Percentiles rank a stretch among this genome's conserved stretches.
These are phyloP conservation scores for Moesziomyces globuligerus DNA, from an alignment of 1,284 basidiomycete species.

Conservation along the genomic window DNA sequence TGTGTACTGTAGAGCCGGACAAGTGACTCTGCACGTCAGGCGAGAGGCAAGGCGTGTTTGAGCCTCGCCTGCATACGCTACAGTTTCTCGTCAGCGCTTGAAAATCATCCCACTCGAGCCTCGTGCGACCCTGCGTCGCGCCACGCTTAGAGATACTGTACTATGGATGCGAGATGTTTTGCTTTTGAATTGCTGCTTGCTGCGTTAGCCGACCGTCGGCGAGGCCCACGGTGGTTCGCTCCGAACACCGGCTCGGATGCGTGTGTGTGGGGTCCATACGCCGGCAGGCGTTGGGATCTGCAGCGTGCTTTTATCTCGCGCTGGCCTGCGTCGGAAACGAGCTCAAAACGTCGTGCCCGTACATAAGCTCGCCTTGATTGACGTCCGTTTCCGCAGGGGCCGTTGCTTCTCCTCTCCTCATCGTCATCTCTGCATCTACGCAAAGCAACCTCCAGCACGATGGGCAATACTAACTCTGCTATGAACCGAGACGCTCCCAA, in stretches of 20 bases:
- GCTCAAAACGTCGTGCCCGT: too few species aligned
- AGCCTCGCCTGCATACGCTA: too few species aligned
- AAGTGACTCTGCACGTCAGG: too few species aligned
- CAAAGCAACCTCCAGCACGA: background rate
- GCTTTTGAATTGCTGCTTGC: constrained; percentile 1
- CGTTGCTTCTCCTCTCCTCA: background rate
- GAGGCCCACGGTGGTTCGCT: background rate
- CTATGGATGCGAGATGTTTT: background rate
- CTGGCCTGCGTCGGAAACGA: background rate
- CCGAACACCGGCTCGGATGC: background rate
- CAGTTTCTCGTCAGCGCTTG: constrained; percentile 1
- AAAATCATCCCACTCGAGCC: constrained; percentile 17
- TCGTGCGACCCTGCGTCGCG: too few species aligned
- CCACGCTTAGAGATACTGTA: too few species aligned
- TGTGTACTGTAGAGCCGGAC: background rate
- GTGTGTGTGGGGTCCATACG: background rate
- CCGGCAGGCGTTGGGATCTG: background rate
- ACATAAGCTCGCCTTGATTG: background rate
- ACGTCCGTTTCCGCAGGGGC: background rate
- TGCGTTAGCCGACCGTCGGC: too few species aligned
- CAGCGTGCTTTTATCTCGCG: background rate
- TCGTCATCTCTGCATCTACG: background rate
- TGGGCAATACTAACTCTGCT: constrained; percentile 13
- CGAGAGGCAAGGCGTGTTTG: too few species aligned
- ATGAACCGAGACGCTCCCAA: constrained; percentile 29